These are phyloP conservation scores for Penicillium capsulatum DNA, from an alignment of 2,329 filamentous ascomycete genomes.

Conservation along the genomic window DNA sequence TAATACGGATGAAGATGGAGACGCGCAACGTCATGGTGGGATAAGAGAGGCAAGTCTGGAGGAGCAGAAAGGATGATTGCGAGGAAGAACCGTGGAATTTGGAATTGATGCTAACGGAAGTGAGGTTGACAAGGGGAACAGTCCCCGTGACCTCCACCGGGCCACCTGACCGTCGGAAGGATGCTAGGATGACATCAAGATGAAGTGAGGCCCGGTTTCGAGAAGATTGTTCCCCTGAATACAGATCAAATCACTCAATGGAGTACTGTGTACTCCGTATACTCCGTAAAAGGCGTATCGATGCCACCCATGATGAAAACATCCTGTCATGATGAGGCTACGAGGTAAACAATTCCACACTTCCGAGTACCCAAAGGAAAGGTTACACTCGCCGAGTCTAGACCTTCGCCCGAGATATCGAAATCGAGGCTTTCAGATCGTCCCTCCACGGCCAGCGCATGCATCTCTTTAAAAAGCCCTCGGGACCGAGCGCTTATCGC, in stretches of 20 bases:
- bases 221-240: too few relatives aligned
- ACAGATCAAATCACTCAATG: too few relatives aligned
- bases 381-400: conserved; percentile 5
- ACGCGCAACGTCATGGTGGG: too few relatives aligned
- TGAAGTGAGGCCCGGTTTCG: too few relatives aligned
- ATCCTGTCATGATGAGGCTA: conserved; percentile 20
- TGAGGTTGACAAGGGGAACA: not conserved
- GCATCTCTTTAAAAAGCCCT: not conserved
- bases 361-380: not conserved
- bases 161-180: conserved; percentile 2
- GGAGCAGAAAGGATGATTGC: too few relatives aligned
- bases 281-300: too few relatives aligned
- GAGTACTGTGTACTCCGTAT: too few relatives aligned
- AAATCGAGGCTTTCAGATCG: not conserved
- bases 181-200: conserved; percentile 4
- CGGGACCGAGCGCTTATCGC: conserved; percentile 22
- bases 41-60: too few relatives aligned
- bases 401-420: too few relatives aligned
- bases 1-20: not conserved
- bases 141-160: conserved; percentile 5
- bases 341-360: not conserved
- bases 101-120: too few relatives aligned
- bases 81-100: too few relatives aligned
- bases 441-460: not conserved
- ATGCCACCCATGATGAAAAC: conserved; percentile 20